Evolutionary conservation across 306 rosid genomes (phyloP).

Genomic region (Cajanus cajan): DNA sequence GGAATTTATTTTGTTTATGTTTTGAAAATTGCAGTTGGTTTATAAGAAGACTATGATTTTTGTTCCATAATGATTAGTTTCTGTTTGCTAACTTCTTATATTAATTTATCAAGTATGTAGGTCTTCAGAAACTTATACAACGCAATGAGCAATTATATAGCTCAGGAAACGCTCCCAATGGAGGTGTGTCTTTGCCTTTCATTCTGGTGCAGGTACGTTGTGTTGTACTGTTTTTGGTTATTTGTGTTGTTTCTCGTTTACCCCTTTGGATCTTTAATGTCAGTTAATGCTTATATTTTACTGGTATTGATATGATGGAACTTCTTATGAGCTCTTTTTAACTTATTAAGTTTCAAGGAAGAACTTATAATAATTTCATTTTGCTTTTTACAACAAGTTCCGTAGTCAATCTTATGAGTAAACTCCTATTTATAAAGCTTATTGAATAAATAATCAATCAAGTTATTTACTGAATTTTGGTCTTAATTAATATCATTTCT

Average conservation of each 20-base stretch:
- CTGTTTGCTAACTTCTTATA: constrained; percentile 38
- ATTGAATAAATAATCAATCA: not conserved
- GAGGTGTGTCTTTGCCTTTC: constrained; percentile 97
- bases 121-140: constrained; percentile 86
- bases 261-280: constrained; percentile 1
- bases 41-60: not conserved
- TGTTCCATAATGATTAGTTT: not conserved
- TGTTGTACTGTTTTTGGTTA: constrained; percentile 22
- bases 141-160: constrained; percentile 85
- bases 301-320: not conserved
- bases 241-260: constrained; percentile 2
- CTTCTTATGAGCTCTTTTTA: not conserved
- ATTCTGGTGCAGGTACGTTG: constrained; percentile 87
- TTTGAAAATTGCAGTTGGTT: constrained; percentile 13
- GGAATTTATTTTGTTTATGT: not conserved
- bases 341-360: not conserved
- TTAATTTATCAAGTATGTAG: constrained; percentile 60
- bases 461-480: not conserved
- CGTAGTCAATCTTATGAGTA: not conserved
- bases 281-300: not conserved
- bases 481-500: constrained; percentile 16
- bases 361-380: not conserved
- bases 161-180: constrained; percentile 85
- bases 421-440: not conserved
- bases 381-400: not conserved